These are phyloP conservation scores for Aphanomyces astaci DNA, from an alignment of 352 stramenopile genomes.

Conservation along the genomic window DNA sequence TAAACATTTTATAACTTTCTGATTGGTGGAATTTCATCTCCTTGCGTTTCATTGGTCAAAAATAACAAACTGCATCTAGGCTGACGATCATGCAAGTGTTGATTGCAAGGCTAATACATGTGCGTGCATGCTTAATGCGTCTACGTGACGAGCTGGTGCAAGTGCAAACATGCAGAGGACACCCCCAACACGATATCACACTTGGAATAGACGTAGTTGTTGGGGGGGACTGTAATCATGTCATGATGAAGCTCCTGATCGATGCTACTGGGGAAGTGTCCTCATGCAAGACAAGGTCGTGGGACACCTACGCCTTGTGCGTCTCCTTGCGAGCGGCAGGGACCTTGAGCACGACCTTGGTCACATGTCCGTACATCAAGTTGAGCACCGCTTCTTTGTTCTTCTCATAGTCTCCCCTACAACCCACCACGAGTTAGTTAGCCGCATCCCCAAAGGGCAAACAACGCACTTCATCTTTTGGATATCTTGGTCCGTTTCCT, in stretches of 20 bases:
- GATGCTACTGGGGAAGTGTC: too few relatives aligned
- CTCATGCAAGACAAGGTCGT: neutral
- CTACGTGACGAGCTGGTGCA: too few relatives aligned
- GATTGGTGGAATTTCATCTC: neutral
- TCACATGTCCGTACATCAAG: conserved; percentile 66
- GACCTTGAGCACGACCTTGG: conserved; percentile 56
- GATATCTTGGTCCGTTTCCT: conserved; percentile 70
- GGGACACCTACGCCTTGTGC: conserved; percentile 29
- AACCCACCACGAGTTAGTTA: neutral
- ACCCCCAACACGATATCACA: too few relatives aligned
- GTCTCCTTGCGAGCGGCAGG: conserved; percentile 50
- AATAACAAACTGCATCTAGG: neutral
- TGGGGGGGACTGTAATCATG: too few relatives aligned
- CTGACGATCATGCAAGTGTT: too few relatives aligned
- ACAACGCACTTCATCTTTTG: conserved; percentile 64
- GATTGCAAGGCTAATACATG: neutral
- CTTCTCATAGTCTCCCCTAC: conserved; percentile 47
- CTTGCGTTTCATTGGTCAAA: neutral
- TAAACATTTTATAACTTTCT: too few relatives aligned
- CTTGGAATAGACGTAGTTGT: too few relatives aligned
- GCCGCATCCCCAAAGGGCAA: neutral
- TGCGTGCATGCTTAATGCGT: too few relatives aligned
- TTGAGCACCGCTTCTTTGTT: conserved; percentile 66
- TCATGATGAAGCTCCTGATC: too few relatives aligned
- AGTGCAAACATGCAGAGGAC: too few relatives aligned